These are phyloP conservation scores for Phanerochaete sordida DNA, from an alignment of 768 basidiomycete genomes.

Conservation along the genomic window DNA sequence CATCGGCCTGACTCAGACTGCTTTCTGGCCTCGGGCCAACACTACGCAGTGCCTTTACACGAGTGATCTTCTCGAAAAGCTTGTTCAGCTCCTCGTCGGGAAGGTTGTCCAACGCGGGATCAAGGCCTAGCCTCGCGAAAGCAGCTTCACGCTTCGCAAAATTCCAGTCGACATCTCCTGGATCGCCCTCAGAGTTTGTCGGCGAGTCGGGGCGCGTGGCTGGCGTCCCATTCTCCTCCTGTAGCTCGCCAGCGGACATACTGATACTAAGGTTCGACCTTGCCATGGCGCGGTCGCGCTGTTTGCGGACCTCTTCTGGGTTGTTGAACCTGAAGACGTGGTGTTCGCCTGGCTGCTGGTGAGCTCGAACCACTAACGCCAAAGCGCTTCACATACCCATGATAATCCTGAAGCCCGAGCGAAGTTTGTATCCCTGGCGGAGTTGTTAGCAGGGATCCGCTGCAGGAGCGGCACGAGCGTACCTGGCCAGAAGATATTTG, in stretches of 20 bases:
- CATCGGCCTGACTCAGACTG: slow-evolving; percentile 81
- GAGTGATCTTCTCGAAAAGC: slow-evolving; percentile 91
- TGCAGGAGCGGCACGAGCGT: slow-evolving; percentile 21
- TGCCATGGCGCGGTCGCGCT: slow-evolving; percentile 75
- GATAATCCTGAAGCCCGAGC: slow-evolving; percentile 95
- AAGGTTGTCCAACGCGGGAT: slow-evolving; percentile 87
- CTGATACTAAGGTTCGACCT: slow-evolving; percentile 68
- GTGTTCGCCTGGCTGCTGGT: slow-evolving; percentile 63
- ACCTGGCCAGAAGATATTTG: slow-evolving; percentile 77
- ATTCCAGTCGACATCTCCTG: slow-evolving; percentile 90
- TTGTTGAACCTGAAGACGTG: slow-evolving; percentile 98
- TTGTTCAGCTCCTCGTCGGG: slow-evolving; percentile 95
- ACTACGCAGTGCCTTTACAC: slow-evolving; percentile 82
- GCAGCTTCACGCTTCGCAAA: slow-evolving; percentile 95
- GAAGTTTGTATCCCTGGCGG: slow-evolving; percentile 69
- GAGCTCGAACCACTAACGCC: background rate
- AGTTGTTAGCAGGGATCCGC: background rate
- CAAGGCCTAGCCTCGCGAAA: slow-evolving; percentile 77
- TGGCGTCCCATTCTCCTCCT: slow-evolving; percentile 42
- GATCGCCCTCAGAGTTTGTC: slow-evolving; percentile 53
- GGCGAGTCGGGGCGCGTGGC: slow-evolving; percentile 80
- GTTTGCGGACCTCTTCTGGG: slow-evolving; percentile 91
- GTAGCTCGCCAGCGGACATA: slow-evolving; percentile 64
- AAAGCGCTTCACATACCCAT: slow-evolving; percentile 54
- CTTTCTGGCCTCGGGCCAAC: slow-evolving; percentile 85